phyloP scores from a whole-genome alignment of 1,139 yeast species.

The Debaryomyces nepalensis region DNA sequence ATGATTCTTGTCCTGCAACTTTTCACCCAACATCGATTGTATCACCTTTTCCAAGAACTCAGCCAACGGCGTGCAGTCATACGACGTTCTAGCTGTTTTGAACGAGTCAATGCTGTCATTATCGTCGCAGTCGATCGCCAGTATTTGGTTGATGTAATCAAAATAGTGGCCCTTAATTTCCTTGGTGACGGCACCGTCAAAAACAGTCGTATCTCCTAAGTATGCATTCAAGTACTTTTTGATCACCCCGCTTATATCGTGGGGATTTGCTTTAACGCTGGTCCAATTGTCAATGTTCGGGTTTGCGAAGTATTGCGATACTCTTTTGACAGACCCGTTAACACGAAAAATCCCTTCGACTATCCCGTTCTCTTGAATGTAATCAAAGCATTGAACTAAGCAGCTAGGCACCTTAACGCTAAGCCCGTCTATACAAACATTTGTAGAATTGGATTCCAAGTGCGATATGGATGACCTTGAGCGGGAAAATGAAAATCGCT shows the following conservation, averaged over 20 bases:
- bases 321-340: constrained; percentile 32
- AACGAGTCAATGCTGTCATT: constrained; percentile 12
- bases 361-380: constrained; percentile 23
- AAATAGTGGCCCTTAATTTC: constrained; percentile 15
- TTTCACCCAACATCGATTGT: constrained; percentile 8
- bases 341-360: constrained; percentile 35
- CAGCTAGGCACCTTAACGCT: constrained; percentile 23
- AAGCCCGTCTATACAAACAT: background rate
- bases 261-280: constrained; percentile 19
- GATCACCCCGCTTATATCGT: constrained; percentile 27
- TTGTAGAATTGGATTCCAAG: constrained; percentile 1
- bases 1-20: constrained; percentile 10
- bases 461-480: constrained; percentile 7
- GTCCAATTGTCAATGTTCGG: constrained; percentile 21
- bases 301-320: constrained; percentile 22
- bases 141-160: constrained; percentile 4
- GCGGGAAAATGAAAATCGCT: constrained; percentile 3
- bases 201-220: constrained; percentile 17
- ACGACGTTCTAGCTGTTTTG: constrained; percentile 14
- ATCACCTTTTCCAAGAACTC: constrained; percentile 12
- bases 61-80: constrained; percentile 8
- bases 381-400: constrained; percentile 25
- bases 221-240: constrained; percentile 22
- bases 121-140: background rate
- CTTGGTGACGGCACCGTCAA: constrained; percentile 19